A percentile compares a stretch with the other conserved stretches of the same genome.
These are phyloP conservation scores for Ormosia emarginata DNA, from an alignment of 306 rosid species.

Conservation along the genomic window DNA sequence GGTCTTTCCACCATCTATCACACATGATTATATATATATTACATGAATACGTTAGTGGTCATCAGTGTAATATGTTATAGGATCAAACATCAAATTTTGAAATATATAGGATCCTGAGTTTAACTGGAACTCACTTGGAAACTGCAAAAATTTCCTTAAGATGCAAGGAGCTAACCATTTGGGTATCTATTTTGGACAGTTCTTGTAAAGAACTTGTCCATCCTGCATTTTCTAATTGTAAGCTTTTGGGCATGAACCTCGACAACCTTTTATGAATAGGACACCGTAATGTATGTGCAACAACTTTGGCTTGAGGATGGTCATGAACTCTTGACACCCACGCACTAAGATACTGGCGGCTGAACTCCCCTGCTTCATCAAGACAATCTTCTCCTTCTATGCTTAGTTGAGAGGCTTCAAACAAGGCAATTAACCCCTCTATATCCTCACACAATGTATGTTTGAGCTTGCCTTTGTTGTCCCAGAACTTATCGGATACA, in stretches of 20 bases:
- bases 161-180: constrained; percentile 22
- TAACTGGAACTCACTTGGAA: constrained; percentile 42
- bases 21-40: too few relatives aligned
- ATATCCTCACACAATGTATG: background rate
- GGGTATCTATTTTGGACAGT: constrained; percentile 31
- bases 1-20: constrained; percentile 70
- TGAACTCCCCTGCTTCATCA: constrained; percentile 30
- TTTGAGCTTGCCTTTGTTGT: constrained; percentile 10
- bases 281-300: constrained; percentile 15
- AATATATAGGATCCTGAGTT: too few relatives aligned
- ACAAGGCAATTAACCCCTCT: constrained; percentile 33
- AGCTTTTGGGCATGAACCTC: constrained; percentile 31
- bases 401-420: constrained; percentile 58
- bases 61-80: background rate
- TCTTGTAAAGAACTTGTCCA: constrained; percentile 35
- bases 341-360: constrained; percentile 20
- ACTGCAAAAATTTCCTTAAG: constrained; percentile 36
- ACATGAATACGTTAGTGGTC: background rate
- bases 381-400: constrained; percentile 48
- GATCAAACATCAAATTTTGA: background rate
- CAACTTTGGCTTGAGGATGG: constrained; percentile 8
- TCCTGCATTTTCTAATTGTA: background rate
- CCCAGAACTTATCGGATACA: constrained; percentile 19
- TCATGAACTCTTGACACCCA: constrained; percentile 28
- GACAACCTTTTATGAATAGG: constrained; percentile 43